Percentiles rank a stretch among this genome's conserved stretches.
Conservation (phyloP, 176 grass and related monocot genomes). For the Cymbopogon citratus region DNA sequence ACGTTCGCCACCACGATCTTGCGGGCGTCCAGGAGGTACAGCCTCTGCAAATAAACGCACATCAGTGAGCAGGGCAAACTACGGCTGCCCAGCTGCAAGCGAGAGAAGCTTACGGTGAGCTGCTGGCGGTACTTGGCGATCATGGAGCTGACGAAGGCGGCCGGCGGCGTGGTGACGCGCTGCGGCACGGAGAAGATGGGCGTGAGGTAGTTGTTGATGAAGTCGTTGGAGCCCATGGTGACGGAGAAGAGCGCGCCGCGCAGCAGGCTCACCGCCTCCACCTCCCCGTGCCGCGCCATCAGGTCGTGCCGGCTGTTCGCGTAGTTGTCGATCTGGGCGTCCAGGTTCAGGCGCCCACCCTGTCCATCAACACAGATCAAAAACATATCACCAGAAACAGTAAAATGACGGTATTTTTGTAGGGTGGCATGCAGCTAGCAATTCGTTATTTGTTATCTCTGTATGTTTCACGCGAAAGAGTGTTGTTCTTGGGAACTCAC, state of each 20-base stretch:
- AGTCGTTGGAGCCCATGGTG: constrained; percentile 79
- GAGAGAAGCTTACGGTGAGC: constrained; percentile 34
- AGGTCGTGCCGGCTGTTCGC: constrained; percentile 58
- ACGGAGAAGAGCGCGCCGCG: constrained; percentile 58
- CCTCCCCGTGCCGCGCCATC: constrained; percentile 45
- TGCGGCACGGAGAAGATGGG: constrained; percentile 51
- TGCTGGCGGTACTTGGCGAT: constrained; percentile 58
- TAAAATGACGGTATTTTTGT: neutral
- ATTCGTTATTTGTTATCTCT: neutral
- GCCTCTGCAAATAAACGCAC: constrained; percentile 36
- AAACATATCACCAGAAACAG: neutral
- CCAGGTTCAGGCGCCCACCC: constrained; percentile 71
- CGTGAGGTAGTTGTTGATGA: constrained; percentile 90
- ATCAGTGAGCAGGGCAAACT: neutral
- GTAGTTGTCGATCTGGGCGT: constrained; percentile 75
- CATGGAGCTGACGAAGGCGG: constrained; percentile 44
- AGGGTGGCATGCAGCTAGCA: neutral
- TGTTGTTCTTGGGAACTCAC: neutral
- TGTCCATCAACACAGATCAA: neutral
- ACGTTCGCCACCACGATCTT: constrained; percentile 78
- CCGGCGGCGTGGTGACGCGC: constrained; percentile 37
- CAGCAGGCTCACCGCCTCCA: constrained; percentile 39
- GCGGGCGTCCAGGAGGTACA: constrained; percentile 67
- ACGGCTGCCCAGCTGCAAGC: neutral
- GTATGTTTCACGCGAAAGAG: neutral